phyloP scores from a whole-genome alignment of 192 early-diverging fungal genomes.

The Rhizophagus sp. region DNA sequence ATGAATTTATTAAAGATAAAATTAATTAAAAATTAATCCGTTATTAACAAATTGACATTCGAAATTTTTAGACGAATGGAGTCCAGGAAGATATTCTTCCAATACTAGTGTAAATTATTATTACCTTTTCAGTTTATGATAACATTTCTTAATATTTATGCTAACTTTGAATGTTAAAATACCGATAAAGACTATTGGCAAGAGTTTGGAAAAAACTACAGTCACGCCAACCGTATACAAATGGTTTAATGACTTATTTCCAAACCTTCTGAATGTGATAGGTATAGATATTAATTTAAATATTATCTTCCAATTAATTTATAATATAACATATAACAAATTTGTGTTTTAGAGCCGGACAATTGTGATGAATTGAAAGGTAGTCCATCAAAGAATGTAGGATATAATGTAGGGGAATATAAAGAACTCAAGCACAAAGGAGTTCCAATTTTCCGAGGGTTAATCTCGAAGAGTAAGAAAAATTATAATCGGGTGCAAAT shows the following conservation, averaged over 20 bases:
- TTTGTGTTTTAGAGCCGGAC: neutral
- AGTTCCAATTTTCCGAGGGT: neutral
- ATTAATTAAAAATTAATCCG: neutral
- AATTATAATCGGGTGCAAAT: neutral
- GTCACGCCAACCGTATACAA: conserved; percentile 22
- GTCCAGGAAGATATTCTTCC: neutral
- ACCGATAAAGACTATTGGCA: neutral
- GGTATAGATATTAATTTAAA: conserved; percentile 1
- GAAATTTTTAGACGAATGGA: neutral
- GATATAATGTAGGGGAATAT: neutral
- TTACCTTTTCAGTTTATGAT: neutral
- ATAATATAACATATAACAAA: neutral
- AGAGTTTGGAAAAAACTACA: conserved; percentile 8
- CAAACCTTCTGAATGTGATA: neutral
- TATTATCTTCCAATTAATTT: no score
- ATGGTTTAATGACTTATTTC: conserved; percentile 24
- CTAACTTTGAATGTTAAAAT: neutral
- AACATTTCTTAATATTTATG: neutral
- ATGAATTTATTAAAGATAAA: neutral
- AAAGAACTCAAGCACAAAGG: neutral
- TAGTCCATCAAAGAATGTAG: neutral
- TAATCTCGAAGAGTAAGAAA: neutral
- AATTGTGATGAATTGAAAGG: neutral
- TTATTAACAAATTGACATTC: neutral
- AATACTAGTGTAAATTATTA: neutral